These are phyloP conservation scores for Pachysandra terminalis DNA, from an alignment of 164 flowering plant species.

Conservation along the genomic window DNA sequence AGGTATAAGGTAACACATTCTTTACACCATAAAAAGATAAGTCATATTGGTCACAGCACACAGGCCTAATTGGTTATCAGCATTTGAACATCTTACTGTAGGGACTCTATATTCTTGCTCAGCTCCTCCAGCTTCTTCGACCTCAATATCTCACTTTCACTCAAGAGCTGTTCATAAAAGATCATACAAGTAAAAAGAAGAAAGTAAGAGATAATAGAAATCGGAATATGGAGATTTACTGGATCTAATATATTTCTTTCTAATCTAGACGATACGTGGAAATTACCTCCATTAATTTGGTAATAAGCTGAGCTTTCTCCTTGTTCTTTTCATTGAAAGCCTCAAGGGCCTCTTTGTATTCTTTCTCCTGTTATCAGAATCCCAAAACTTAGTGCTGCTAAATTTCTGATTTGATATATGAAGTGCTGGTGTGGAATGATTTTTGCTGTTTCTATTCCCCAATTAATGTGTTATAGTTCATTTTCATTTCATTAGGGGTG, in stretches of 20 bases:
- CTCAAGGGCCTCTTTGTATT: constrained; percentile 82
- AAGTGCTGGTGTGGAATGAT: too few relatives aligned
- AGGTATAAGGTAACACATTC: constrained; percentile 13
- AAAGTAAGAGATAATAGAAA: not conserved
- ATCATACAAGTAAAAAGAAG: constrained; percentile 3
- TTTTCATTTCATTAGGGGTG: too few relatives aligned
- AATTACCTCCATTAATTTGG: constrained; percentile 79
- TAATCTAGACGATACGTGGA: not conserved
- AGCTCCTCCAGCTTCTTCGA: constrained; percentile 88
- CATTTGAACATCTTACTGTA: constrained; percentile 26
- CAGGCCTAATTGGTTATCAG: constrained; percentile 9
- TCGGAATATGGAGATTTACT: not conserved
- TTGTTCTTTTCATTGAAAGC: constrained; percentile 79
- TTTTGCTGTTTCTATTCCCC: too few relatives aligned
- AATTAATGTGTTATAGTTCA: too few relatives aligned
- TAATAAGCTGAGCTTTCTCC: constrained; percentile 67
- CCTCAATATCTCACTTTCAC: constrained; percentile 80
- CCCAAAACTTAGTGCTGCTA: not conserved
- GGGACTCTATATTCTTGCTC: constrained; percentile 66
- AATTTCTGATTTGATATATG: too few relatives aligned
- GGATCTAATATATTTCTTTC: not conserved
- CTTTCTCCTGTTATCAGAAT: constrained; percentile 61
- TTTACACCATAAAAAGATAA: not conserved
- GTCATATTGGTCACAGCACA: constrained; percentile 25
- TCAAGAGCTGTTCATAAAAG: constrained; percentile 53